These are phyloP conservation scores for Nakazawaea peltata DNA, from an alignment of 805 yeast species.

Conservation along the genomic window DNA sequence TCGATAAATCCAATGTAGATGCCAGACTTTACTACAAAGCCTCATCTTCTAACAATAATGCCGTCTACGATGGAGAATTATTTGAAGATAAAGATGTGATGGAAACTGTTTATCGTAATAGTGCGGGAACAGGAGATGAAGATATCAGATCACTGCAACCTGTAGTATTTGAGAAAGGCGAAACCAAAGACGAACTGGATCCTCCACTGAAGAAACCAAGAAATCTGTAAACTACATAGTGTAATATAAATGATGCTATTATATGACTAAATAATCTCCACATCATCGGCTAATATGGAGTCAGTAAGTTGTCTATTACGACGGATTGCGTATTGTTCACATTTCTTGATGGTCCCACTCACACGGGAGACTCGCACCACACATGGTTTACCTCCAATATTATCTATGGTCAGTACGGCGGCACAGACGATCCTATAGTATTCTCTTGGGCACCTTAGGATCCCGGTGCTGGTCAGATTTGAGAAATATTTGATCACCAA, in stretches of 20 bases:
- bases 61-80: neutral
- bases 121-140: no score
- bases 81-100: neutral
- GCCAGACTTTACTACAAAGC: conserved; percentile 47
- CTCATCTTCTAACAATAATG: conserved; percentile 9
- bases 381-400: conserved; percentile 39
- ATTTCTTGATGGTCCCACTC: conserved; percentile 82
- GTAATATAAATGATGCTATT: no score
- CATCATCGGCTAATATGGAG: no score
- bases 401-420: conserved; percentile 50
- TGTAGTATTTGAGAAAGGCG: conserved; percentile 31
- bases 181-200: no score
- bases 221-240: no score
- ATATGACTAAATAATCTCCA: no score
- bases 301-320: no score
- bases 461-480: conserved; percentile 75
- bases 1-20: conserved; percentile 43
- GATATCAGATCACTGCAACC: conserved; percentile 18
- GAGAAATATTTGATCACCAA: conserved; percentile 74
- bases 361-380: conserved; percentile 59
- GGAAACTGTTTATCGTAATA: conserved; percentile 8
- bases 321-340: no score
- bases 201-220: no score
- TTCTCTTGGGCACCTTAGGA: conserved; percentile 66
- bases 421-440: conserved; percentile 55